phyloP scores from a whole-genome alignment of 768 basidiomycete genomes.

The Hygrophorus russula region DNA sequence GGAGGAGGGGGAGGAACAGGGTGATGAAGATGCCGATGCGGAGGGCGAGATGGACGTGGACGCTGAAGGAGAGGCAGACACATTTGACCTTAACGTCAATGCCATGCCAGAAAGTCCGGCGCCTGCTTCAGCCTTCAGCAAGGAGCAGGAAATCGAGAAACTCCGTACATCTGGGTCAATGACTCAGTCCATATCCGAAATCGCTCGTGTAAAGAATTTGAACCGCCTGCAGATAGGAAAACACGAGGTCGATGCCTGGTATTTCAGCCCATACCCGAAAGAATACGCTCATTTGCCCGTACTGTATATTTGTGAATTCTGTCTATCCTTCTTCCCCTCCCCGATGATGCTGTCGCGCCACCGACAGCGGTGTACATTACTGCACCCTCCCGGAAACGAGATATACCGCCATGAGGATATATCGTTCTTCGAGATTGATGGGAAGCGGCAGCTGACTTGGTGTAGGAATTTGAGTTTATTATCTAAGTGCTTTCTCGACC shows the following conservation, averaged over 20 bases:
- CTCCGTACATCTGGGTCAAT: conserved; percentile 95
- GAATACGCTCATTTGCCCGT: conserved; percentile 95
- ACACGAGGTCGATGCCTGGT: conserved; percentile 99
- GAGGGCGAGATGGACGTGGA: conserved; percentile 70
- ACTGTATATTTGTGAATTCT: conserved; percentile 98
- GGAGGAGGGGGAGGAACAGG: conserved; percentile 45
- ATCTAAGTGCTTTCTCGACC: conserved; percentile 97
- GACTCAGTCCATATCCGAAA: conserved; percentile 97
- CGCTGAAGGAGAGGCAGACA: conserved; percentile 64
- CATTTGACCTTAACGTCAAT: conserved; percentile 33
- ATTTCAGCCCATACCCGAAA: conserved; percentile 97
- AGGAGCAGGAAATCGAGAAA: conserved; percentile 98
- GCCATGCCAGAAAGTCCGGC: conserved; percentile 37
- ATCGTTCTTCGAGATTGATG: conserved; percentile 98
- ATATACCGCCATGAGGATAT: conserved; percentile 97
- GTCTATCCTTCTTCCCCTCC: conserved; percentile 86
- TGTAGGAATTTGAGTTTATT: conserved; percentile 94
- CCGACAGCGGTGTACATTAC: conserved; percentile 78
- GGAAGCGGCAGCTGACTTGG: conserved; percentile 90
- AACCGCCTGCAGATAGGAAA: conserved; percentile 93
- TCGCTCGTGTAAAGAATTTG: conserved; percentile 96
- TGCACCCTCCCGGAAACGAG: conserved; percentile 97
- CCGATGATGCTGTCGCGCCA: conserved; percentile 87
- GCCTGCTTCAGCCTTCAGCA: conserved; percentile 66
- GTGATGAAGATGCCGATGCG: conserved; percentile 41